A percentile compares a stretch with the other conserved stretches of the same genome.
Conservation (phyloP, 257 asterid species). For the Lycium barbarum region DNA sequence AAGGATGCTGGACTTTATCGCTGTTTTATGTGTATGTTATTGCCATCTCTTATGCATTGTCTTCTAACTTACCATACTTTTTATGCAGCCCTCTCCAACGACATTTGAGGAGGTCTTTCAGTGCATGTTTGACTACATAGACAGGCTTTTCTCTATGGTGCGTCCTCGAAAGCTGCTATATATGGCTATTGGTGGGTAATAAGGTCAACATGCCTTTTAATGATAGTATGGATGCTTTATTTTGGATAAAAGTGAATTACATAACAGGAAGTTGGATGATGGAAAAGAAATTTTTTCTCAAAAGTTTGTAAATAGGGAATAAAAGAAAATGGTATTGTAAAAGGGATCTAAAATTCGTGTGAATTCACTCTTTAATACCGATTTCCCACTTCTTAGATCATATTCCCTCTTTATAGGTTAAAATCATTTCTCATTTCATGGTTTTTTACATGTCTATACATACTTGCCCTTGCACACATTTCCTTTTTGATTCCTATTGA, state of each 20-base stretch:
- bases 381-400: neutral
- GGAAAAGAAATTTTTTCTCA: neutral
- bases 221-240: constrained; percentile 4
- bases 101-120: constrained; percentile 92
- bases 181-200: constrained; percentile 96
- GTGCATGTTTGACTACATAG: constrained; percentile 93
- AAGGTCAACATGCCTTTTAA: constrained; percentile 26
- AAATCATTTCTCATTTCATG: neutral
- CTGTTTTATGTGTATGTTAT: constrained; percentile 20
- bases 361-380: neutral
- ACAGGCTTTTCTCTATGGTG: constrained; percentile 92
- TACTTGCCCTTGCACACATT: neutral
- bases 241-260: constrained; percentile 3
- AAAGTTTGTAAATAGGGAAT: neutral
- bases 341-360: constrained; percentile 15
- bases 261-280: neutral
- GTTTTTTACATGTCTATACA: neutral
- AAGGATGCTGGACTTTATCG: neutral
- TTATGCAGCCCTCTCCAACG: constrained; percentile 92
- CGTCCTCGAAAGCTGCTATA: constrained; percentile 87
- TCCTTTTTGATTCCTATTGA: neutral
- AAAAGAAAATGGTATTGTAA: neutral
- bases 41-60: constrained; percentile 17
- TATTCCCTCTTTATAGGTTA: neutral
- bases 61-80: constrained; percentile 29